Evolutionary conservation across 2,329 filamentous ascomycete genomes (phyloP).

Genomic region (Pyrenochaeta sp.): DNA sequence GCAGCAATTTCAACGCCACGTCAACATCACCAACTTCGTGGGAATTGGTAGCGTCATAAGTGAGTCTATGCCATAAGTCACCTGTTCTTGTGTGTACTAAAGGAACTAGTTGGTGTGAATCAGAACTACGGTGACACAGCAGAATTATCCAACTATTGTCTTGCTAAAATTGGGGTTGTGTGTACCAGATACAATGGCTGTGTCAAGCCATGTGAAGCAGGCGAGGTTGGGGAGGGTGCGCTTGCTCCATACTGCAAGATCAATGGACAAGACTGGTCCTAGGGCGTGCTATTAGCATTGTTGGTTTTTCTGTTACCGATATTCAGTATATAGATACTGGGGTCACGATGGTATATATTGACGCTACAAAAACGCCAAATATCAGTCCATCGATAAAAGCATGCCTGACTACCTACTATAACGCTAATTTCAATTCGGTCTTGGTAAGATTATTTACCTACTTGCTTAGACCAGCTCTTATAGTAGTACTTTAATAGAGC

Average conservation of each 20-base stretch:
- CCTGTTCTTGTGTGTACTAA: slow-evolving; percentile 1
- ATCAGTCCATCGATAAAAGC: no score
- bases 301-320: no score
- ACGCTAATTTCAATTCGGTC: no score
- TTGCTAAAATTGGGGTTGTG: slow-evolving; percentile 7
- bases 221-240: neutral
- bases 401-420: no score
- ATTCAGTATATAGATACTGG: no score
- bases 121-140: slow-evolving; percentile 60
- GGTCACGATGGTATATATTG: no score
- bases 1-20: slow-evolving; percentile 42
- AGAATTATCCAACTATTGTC: slow-evolving; percentile 33
- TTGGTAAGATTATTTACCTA: no score
- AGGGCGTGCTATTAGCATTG: no score
- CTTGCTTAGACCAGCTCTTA: no score
- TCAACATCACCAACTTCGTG: slow-evolving; percentile 23
- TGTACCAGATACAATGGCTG: slow-evolving; percentile 15
- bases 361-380: no score
- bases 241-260: slow-evolving; percentile 1
- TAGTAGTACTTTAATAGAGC: no score
- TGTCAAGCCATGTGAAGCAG: neutral
- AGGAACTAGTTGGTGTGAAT: slow-evolving; percentile 57
- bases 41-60: neutral
- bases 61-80: neutral
- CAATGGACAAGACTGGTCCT: neutral